phyloP scores from a whole-genome alignment of 2,329 filamentous ascomycete species.

The Scytalidium lignicola region DNA sequence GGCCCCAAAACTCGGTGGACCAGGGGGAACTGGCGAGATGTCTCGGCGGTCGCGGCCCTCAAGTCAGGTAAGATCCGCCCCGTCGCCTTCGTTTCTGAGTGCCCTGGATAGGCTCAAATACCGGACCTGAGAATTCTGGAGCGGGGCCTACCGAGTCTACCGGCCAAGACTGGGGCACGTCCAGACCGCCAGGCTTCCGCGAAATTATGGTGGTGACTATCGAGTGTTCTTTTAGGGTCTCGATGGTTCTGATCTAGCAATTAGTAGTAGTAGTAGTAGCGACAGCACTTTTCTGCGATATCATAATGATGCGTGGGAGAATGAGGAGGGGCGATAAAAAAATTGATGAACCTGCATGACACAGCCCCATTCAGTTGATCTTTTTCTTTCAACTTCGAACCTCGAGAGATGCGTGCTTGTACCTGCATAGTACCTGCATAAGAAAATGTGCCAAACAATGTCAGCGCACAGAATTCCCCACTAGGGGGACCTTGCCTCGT shows the following conservation, averaged over 20 bases:
- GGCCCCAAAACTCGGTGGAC: background rate
- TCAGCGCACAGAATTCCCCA: background rate
- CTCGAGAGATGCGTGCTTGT: too few species aligned
- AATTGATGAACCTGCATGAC: background rate
- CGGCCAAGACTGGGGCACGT: background rate
- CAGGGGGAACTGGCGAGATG: background rate
- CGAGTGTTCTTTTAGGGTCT: too few species aligned
- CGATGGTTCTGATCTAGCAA: too few species aligned
- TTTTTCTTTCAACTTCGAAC: too few species aligned
- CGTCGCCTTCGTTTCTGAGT: background rate
- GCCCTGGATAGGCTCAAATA: background rate
- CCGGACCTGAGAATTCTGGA: background rate
- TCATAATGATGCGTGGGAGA: background rate
- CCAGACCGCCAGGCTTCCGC: too few species aligned
- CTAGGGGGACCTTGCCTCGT: background rate
- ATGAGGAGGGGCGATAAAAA: background rate
- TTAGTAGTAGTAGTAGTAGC: too few species aligned
- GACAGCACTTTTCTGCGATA: background rate
- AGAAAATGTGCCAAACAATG: background rate
- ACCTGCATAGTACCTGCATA: constrained; percentile 21
- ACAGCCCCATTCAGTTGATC: background rate
- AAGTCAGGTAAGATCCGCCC: background rate
- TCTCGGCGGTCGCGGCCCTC: background rate
- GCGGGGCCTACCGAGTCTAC: background rate
- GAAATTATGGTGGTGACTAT: too few species aligned